Conservation (phyloP, 1,284 basidiomycete species). For the Irpex sp. region DNA sequence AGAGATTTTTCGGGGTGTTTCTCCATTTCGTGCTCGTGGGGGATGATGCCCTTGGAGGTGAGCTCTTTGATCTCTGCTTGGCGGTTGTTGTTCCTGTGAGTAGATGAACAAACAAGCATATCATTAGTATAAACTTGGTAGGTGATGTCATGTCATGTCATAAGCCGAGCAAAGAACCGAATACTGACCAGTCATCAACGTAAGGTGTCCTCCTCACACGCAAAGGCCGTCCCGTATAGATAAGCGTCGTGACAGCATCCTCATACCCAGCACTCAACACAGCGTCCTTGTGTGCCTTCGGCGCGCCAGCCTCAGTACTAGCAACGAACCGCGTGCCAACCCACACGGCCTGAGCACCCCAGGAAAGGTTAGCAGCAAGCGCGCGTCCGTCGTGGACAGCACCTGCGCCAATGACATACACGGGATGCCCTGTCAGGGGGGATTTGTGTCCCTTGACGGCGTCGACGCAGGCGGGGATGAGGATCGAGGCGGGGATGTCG, state of each 20-base stretch:
- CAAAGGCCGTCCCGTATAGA: slow-evolving; percentile 83
- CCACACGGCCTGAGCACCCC: slow-evolving; percentile 79
- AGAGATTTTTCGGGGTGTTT: slow-evolving; percentile 73
- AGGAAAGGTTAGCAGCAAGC: slow-evolving; percentile 76
- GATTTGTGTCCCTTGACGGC: slow-evolving; percentile 68
- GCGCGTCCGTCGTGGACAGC: slow-evolving; percentile 82
- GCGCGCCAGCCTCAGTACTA: slow-evolving; percentile 70
- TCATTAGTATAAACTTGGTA: background rate
- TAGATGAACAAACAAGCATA: background rate
- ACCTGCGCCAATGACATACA: slow-evolving; percentile 83
- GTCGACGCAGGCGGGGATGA: slow-evolving; percentile 82
- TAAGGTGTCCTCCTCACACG: slow-evolving; percentile 78
- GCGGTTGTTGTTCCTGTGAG: slow-evolving; percentile 57
- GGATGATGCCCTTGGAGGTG: slow-evolving; percentile 75
- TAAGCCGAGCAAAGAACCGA: background rate
- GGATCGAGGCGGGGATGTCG: slow-evolving; percentile 62
- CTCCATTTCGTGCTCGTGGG: slow-evolving; percentile 66
- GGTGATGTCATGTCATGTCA: background rate
- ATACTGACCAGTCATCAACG: slow-evolving; percentile 39
- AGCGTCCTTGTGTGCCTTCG: slow-evolving; percentile 77
- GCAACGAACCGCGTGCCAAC: slow-evolving; percentile 77
- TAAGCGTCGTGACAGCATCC: slow-evolving; percentile 71
- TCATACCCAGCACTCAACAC: slow-evolving; percentile 59
- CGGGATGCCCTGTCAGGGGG: slow-evolving; percentile 71
- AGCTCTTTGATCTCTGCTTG: slow-evolving; percentile 74